phyloP scores from a whole-genome alignment of 2,329 filamentous ascomycete genomes.

The Passalora sequoiae region DNA sequence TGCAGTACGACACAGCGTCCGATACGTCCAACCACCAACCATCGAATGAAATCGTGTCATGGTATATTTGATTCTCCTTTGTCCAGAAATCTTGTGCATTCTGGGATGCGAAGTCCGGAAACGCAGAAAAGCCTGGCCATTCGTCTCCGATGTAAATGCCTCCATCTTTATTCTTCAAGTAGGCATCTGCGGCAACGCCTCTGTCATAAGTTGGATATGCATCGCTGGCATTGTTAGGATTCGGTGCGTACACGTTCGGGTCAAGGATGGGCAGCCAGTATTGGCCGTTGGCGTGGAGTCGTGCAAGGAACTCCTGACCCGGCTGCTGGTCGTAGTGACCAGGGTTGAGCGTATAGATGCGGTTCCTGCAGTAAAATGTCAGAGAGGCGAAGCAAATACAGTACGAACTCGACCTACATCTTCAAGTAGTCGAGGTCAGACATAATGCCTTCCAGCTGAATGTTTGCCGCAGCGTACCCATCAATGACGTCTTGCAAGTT shows the following conservation, averaged over 20 bases:
- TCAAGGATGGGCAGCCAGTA: conserved; percentile 56
- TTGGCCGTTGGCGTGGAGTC: conserved; percentile 48
- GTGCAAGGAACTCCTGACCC: conserved; percentile 46
- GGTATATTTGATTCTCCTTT: conserved; percentile 20
- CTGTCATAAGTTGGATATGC: conserved; percentile 47
- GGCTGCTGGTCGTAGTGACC: conserved; percentile 54
- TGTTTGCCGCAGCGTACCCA: conserved; percentile 48
- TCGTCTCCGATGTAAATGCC: conserved; percentile 34
- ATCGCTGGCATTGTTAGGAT: conserved; percentile 58
- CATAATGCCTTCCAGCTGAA: conserved; percentile 39
- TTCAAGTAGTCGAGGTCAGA: conserved; percentile 45
- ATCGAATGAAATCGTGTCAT: conserved; percentile 20
- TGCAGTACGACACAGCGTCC: conserved; percentile 24
- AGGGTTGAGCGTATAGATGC: conserved; percentile 53
- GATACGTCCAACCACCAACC: conserved; percentile 29
- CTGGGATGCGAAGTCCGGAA: conserved; percentile 18
- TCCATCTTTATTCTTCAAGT: conserved; percentile 52
- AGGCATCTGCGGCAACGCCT: conserved; percentile 48
- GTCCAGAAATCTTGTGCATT: conserved; percentile 26
- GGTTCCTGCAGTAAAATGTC: conserved; percentile 35
- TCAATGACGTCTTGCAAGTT: conserved; percentile 55
- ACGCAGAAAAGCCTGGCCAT: conserved; percentile 24
- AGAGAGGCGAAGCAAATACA: conserved; percentile 34
- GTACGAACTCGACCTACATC: conserved; percentile 16
- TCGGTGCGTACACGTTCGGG: conserved; percentile 60